Base-by-base conservation (phyloP, 2,329 filamentous ascomycete species). In the Colletotrichum magnum region DNA sequence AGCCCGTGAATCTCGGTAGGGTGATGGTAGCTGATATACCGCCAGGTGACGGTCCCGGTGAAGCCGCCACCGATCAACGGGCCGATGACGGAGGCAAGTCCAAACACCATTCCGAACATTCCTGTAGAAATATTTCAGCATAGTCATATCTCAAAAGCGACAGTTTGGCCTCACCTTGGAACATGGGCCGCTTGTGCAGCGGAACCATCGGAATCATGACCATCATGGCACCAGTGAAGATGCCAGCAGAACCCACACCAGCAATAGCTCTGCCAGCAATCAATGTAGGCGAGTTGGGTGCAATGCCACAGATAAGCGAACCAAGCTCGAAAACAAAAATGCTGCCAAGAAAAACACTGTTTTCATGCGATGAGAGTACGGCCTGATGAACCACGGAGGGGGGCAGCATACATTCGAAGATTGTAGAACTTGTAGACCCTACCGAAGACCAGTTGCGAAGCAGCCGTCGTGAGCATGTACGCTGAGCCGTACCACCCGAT, bases 401-500 rank as follows among this genome's bases (percentile, higher is more conserved):
- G n/a, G n/a, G 48, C 15, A 57, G 73, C 80, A 71, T 72, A 86
- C 80, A 75, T 79, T 72, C 82, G 86, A 70, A 82, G 81, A 57
- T 84, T 80, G 67, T 86, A 87, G 66, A 84, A 84, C 73, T 83
- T 85, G 76, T 85, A 87, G 45, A 87, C 78, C 59, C 84, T 78
- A 26, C 85, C 85, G 73, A 85, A 86, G 16, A 86, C 72, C 18
- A 86, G 77, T 72, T 86, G 84, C 18, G 83, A 85, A n/a, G 86
- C 86, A 6, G 86, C 84, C 2, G 87, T 87, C 13, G 88, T 89
- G 71, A 91, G 79, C 82, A 90, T 86, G 75, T 90, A 89, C 1
- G 87, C 84, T 45, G 87, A 88, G 5, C 86, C 88, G 75, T 91
- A 91, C 89, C 89, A 91, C 59, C 88, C 88, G 65, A 91, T 87